Conservation (phyloP, 352 stramenopile genomes). For the Phytophthora fragariaefolia region DNA sequence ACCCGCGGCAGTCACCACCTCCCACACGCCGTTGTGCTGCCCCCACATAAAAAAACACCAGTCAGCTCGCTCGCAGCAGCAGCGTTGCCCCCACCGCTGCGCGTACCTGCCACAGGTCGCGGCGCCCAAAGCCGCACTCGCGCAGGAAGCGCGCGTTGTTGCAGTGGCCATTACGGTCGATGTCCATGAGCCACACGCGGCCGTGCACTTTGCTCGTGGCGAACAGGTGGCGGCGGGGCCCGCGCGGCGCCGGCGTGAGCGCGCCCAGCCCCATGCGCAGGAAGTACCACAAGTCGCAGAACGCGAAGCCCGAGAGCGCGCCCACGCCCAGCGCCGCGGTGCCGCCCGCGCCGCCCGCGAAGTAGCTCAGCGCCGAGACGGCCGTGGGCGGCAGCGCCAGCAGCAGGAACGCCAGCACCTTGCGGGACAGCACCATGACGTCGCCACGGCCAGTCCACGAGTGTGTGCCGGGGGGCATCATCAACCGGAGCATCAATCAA, state of each 20-base stretch:
- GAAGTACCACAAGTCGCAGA: conserved; percentile 88
- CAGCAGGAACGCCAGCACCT: conserved; percentile 58
- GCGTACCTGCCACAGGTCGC: conserved; percentile 84
- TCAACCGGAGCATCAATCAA: too few species aligned
- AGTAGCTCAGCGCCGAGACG: conserved; percentile 41
- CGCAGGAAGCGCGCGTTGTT: conserved; percentile 88
- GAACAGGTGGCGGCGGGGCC: conserved; percentile 56
- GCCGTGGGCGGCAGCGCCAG: conserved; percentile 48
- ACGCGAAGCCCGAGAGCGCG: conserved; percentile 60
- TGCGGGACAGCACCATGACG: conserved; percentile 40
- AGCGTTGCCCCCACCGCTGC: not conserved
- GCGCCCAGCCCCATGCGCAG: conserved; percentile 53
- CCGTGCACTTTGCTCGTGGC: conserved; percentile 53
- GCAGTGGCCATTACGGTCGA: conserved; percentile 88
- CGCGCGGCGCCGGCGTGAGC: conserved; percentile 20
- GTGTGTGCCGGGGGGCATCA: too few species aligned
- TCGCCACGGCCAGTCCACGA: not conserved
- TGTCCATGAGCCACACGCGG: conserved; percentile 63
- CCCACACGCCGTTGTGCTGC: conserved; percentile 81
- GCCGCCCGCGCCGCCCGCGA: conserved; percentile 29
- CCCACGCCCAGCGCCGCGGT: conserved; percentile 41
- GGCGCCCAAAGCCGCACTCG: conserved; percentile 83
- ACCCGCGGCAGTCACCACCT: conserved; percentile 49
- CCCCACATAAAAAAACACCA: not conserved
- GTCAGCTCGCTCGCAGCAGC: conserved; percentile 1